phyloP scores from a whole-genome alignment of 768 basidiomycete species.

The Leucogyrophana mollusca region DNA sequence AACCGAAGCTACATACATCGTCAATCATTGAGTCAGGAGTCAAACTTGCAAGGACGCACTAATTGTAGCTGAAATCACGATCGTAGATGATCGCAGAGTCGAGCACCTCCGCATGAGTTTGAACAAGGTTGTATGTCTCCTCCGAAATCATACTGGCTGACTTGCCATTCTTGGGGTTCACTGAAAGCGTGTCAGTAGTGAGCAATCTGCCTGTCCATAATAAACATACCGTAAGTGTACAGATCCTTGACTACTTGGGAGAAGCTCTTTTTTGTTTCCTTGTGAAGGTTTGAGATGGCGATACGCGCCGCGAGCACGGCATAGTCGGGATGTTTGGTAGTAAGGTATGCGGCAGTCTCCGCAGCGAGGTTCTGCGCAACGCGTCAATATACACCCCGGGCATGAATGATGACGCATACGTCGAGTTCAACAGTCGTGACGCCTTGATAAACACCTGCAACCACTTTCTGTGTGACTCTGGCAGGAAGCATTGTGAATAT shows the following conservation, averaged over 20 bases:
- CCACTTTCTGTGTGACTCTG: conserved; percentile 90
- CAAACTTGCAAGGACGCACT: conserved; percentile 43
- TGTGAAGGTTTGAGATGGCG: conserved; percentile 97
- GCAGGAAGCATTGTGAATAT: conserved; percentile 8
- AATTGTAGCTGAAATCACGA: conserved; percentile 98
- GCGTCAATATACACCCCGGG: conserved; percentile 5
- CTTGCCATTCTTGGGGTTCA: conserved; percentile 93
- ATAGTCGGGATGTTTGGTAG: conserved; percentile 97
- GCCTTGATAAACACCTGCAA: conserved; percentile 89
- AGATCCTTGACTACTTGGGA: conserved; percentile 90
- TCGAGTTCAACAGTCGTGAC: conserved; percentile 98
- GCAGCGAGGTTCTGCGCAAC: conserved; percentile 81
- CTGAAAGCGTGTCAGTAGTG: conserved; percentile 32
- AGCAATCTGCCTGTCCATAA: not conserved
- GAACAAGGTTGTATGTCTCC: conserved; percentile 79
- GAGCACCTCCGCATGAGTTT: conserved; percentile 74
- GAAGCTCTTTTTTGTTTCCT: conserved; percentile 98
- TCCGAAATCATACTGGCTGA: conserved; percentile 90
- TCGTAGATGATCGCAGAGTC: conserved; percentile 98
- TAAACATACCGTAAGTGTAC: conserved; percentile 75
- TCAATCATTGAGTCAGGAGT: conserved; percentile 4
- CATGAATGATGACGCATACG: conserved; percentile 44
- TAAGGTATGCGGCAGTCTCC: conserved; percentile 96
- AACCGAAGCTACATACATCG: conserved; percentile 73
- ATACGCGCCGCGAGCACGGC: conserved; percentile 98